Conservation (phyloP, 371 early-diverging fungal species). For the Basidiobolus meristosporus region DNA sequence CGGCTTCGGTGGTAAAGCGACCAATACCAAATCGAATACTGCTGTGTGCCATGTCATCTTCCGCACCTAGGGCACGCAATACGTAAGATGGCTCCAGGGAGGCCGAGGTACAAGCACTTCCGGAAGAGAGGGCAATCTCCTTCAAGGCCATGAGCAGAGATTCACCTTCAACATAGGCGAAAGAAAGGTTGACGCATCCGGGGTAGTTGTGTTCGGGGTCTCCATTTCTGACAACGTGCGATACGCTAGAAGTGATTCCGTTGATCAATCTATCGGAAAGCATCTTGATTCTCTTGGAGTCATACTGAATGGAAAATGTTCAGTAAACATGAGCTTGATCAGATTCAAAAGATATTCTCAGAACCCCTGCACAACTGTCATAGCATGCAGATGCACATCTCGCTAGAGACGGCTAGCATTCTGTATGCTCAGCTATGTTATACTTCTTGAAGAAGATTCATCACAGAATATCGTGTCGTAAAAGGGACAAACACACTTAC, state of each 20-base stretch:
- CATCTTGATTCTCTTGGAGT: constrained; percentile 44
- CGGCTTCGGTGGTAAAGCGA: constrained; percentile 93
- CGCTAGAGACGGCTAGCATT: background rate
- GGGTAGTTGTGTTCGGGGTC: constrained; percentile 66
- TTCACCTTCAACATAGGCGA: constrained; percentile 99
- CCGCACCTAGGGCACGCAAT: constrained; percentile 93
- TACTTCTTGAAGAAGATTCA: background rate
- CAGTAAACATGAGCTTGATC: background rate
- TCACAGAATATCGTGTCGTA: background rate
- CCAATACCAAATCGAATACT: constrained; percentile 98
- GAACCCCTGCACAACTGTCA: no score
- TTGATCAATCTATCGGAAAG: constrained; percentile 65
- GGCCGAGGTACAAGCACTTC: constrained; percentile 98
- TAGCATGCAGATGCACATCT: no score
- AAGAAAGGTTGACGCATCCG: constrained; percentile 98
- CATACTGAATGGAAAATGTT: constrained; percentile 30
- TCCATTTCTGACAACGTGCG: constrained; percentile 80
- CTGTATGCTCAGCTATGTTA: background rate
- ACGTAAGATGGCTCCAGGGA: constrained; percentile 98
- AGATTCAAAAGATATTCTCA: background rate
- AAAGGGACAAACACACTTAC: constrained; percentile 25
- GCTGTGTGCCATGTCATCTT: constrained; percentile 97
- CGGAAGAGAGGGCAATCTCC: constrained; percentile 93
- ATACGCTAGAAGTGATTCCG: constrained; percentile 55
- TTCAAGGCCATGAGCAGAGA: constrained; percentile 97